These are phyloP conservation scores for Sugiyamaella americana DNA, from an alignment of 805 yeast genomes.

Conservation along the genomic window DNA sequence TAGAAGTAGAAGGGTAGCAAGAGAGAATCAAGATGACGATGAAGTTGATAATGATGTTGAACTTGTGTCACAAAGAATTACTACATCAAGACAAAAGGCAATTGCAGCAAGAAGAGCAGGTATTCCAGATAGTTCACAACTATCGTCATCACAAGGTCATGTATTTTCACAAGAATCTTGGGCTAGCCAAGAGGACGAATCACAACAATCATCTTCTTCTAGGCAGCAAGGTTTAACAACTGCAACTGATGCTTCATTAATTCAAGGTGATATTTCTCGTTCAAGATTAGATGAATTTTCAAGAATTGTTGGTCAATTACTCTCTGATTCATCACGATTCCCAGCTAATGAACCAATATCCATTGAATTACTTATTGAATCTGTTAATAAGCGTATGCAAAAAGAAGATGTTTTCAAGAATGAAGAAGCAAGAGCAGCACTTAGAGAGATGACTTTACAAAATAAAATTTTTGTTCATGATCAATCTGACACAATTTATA, in stretches of 20 bases:
- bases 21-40: constrained; percentile 43
- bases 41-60: constrained; percentile 46
- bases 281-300: constrained; percentile 45
- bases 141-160: background rate
- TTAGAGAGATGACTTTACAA: constrained; percentile 31
- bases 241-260: constrained; percentile 15
- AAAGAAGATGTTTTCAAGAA: constrained; percentile 34
- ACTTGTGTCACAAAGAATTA: constrained; percentile 23
- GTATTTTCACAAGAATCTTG: constrained; percentile 18
- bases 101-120: constrained; percentile 9
- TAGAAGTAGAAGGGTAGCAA: background rate
- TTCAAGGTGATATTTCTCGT: constrained; percentile 41
- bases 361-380: constrained; percentile 33
- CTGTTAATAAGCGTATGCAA: constrained; percentile 40
- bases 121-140: constrained; percentile 1
- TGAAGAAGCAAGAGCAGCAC: constrained; percentile 36
- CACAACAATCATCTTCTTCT: constrained; percentile 3
- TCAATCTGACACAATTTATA: constrained; percentile 7
- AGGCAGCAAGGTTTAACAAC: constrained; percentile 15
- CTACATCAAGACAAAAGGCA: constrained; percentile 25
- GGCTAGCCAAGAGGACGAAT: constrained; percentile 12
- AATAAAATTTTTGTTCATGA: constrained; percentile 31
- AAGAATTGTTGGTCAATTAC: constrained; percentile 41
- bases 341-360: constrained; percentile 41
- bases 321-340: constrained; percentile 38